phyloP scores from a whole-genome alignment of 2,329 filamentous ascomycete species.

The Ceratocystis variospora region DNA sequence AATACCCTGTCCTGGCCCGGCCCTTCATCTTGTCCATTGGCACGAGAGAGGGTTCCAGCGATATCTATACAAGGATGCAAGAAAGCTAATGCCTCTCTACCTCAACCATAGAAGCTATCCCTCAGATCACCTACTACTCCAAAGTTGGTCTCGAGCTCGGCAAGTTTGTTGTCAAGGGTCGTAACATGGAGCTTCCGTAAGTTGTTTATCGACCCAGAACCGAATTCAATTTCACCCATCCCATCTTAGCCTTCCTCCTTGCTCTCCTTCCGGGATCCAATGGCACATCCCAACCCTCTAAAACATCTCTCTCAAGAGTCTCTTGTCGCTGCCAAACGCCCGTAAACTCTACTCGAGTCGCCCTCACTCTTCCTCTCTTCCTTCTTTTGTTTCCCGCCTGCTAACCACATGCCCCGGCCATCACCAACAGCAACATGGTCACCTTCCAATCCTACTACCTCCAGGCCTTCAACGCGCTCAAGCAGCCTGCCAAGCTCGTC shows the following conservation, averaged over 20 bases:
- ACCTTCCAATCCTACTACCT: slow-evolving; percentile 83
- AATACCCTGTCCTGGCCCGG: background rate
- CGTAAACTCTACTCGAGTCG: background rate
- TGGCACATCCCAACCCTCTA: background rate
- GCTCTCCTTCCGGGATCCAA: too few relatives aligned
- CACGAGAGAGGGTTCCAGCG: too few relatives aligned
- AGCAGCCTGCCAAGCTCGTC: slow-evolving; percentile 51
- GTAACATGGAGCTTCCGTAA: slow-evolving; percentile 94
- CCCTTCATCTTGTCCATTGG: background rate
- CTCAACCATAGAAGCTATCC: slow-evolving; percentile 55
- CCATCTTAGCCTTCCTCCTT: background rate
- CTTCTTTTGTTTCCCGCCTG: slow-evolving; percentile 3
- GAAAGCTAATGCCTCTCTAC: slow-evolving; percentile 10
- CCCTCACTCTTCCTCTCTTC: slow-evolving; percentile 15
- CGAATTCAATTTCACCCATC: background rate
- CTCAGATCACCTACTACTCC: slow-evolving; percentile 80
- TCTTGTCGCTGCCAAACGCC: background rate
- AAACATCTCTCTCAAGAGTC: background rate
- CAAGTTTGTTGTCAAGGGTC: slow-evolving; percentile 74
- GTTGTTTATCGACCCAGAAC: slow-evolving; percentile 28
- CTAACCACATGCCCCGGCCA: background rate
- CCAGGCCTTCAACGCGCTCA: slow-evolving; percentile 54
- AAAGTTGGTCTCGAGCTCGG: slow-evolving; percentile 75
- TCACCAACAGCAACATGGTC: slow-evolving; percentile 47
- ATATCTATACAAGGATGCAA: background rate